Evolutionary conservation across 2,329 filamentous ascomycete species (phyloP), one percentile per base, ranked within the genome.

Genomic region (Phialocephala sp.): DNA sequence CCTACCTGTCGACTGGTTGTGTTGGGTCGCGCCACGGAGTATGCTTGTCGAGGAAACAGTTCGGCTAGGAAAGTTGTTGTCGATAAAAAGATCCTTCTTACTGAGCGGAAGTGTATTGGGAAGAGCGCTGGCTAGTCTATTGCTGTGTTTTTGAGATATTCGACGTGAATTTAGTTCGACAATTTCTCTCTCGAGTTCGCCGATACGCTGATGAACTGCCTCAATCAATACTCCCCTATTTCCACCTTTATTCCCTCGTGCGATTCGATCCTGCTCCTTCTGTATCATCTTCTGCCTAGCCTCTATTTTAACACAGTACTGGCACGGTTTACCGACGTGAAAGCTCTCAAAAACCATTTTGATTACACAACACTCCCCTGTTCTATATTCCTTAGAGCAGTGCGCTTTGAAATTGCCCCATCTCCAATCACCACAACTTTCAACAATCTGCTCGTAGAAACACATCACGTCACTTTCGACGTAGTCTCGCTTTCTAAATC

Each of bases 341-440:
- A 87, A 83, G 32, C 92, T 94, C 72, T 87, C 82, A 82, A 91
- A 93, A 76, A 97, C 89, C 70, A 97, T 87, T 81, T 93, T 97
- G 81, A 97, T 90, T 68, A 94, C 94, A 80, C 94, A 98, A 45
- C 94, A 97, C 83, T 98, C 94, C 75, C 94, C 94, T 72, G 92
- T 97, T 72, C 94, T 91, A 82, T 97, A 95, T 79, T 97, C 94
- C 80, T 93, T 93, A 79, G 91, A 90, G 85, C 94, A 98, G 78
- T 97, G 93, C 79, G 94, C 87, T 71, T 91, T 89, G 83, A 97
- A 97, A 81, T 90, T 90, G 71, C 92, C 91, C 94, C 94, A 98
- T 80, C 93, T 93, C 90, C 91, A 97, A 85, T 93, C 94, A 76
- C 91, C 91, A 81, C 94, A 98, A 65, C 80, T 80, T 86, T 91